Evolutionary conservation across 2,329 filamentous ascomycete genomes (phyloP).

Genomic region (Didymella pinodella): DNA sequence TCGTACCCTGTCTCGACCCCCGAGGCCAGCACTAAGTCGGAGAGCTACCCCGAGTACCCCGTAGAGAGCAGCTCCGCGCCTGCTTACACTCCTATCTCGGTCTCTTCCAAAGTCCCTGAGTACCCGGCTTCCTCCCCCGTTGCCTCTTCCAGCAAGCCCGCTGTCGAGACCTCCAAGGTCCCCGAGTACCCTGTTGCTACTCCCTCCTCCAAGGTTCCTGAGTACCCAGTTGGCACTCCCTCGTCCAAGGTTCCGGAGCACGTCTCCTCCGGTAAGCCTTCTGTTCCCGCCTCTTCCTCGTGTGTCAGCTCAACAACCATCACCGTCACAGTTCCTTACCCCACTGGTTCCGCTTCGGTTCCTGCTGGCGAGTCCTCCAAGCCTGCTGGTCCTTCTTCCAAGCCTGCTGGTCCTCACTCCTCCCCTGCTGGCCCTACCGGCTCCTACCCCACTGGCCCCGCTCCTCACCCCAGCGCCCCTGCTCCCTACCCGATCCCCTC

Average conservation of each 20-base stretch:
- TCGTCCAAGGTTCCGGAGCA: slow-evolving; percentile 21
- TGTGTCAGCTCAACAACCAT: slow-evolving; percentile 55
- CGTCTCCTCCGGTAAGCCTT: slow-evolving; percentile 23
- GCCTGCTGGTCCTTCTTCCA: slow-evolving; percentile 20
- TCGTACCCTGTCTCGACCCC: not conserved
- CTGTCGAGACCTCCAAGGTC: slow-evolving; percentile 14
- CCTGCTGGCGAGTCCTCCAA: not conserved
- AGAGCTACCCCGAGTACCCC: slow-evolving; percentile 21
- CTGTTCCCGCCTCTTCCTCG: slow-evolving; percentile 19
- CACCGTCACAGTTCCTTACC: slow-evolving; percentile 53
- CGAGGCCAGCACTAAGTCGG: not conserved
- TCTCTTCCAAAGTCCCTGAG: slow-evolving; percentile 22
- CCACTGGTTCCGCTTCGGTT: slow-evolving; percentile 38
- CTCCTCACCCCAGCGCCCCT: slow-evolving; percentile 23
- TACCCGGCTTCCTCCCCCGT: slow-evolving; percentile 19
- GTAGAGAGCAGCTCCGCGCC: slow-evolving; percentile 4
- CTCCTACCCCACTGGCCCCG: slow-evolving; percentile 22
- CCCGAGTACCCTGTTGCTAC: slow-evolving; percentile 19
- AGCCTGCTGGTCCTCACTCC: slow-evolving; percentile 20
- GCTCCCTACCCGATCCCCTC: slow-evolving; percentile 28
- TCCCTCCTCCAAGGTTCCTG: slow-evolving; percentile 15
- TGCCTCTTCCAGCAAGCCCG: not conserved
- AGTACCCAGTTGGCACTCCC: slow-evolving; percentile 6
- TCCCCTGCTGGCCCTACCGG: slow-evolving; percentile 29
- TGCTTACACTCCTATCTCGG: slow-evolving; percentile 16